Base-by-base conservation (phyloP, 192 early-diverging fungal species). In the Gamsiella multidivaricata region DNA sequence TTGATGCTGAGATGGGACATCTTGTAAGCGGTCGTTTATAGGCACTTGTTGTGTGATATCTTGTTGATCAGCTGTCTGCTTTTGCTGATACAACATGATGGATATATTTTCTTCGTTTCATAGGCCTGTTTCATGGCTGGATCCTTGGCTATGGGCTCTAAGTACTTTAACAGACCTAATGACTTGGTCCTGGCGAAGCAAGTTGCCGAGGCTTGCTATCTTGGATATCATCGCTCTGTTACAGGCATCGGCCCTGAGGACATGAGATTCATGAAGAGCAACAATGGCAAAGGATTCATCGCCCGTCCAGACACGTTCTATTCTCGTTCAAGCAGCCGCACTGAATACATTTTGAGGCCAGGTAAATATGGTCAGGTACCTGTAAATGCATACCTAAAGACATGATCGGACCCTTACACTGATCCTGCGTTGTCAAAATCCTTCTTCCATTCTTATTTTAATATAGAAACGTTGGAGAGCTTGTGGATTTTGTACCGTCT, bases 401-500 rank as follows among this genome's bases (percentile, higher is more conserved):
- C n/a, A n/a, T n/a, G n/a, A n/a, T n/a, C n/a, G n/a, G n/a, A n/a
- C n/a, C n/a, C n/a, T n/a, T n/a, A n/a, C n/a, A n/a, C n/a, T n/a
- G n/a, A n/a, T n/a, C n/a, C n/a, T n/a, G n/a, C n/a, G n/a, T n/a
- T n/a, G n/a, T n/a, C n/a, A n/a, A n/a, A n/a, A n/a, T n/a, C n/a
- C n/a, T n/a, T n/a, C n/a, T n/a, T n/a, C n/a, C n/a, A n/a, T n/a
- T n/a, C n/a, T n/a, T n/a, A n/a, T n/a, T 49, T 43, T 36, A 15
- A 20, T 15, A 20, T 61, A 82, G 92, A 94, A 85, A 88, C 89
- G 0, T 58, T 94, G 23, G 92, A 94, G 65, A 89, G 87, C 39
- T 62, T 92, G 20, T 94, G 90, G 71, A 84, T 88, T 62, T 84
- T 92, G 78, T 92, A 91, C 64, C 85, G 91, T 25, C 67, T 87